Base-by-base conservation (phyloP, 805 yeast genomes). In the Lipomyces sp. region DNA sequence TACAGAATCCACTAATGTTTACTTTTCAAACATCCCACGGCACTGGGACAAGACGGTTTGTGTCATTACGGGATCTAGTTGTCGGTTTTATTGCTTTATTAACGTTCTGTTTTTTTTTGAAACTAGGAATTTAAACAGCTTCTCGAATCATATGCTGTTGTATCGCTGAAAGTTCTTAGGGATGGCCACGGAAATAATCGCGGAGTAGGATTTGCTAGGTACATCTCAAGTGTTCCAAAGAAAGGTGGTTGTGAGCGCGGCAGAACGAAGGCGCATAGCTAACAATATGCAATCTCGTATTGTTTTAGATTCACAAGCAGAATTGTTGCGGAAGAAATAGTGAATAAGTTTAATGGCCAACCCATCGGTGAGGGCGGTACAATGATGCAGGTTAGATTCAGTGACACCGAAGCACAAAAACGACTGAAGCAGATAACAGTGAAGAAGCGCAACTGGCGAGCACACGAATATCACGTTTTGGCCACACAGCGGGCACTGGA, bases 131-230 rank as follows among this genome's bases (percentile, higher is more conserved):
- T 58, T 21, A 45, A 43, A 39, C 51, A 57, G 41, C 44, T 58
- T 24, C 35, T 58, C 8, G 54, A 42, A 22, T 34, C 40, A 13
- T 53, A 49, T 32, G 38, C 51, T 10, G 57, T 59, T 10, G 40
- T 58, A 7, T 59, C 62, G 16, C 29, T 52, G 10, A 49, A 60
- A 34, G 59, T 59, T 10, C 53, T 59, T 13, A 43, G 61, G 22
- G 61, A 58, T 34, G 46, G 49, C 7, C 45, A 47, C 24, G 59
- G 58, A n/a, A 53, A 55, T 28, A 55, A 54, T 29, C 47, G 62
- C 26, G 62, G 62, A 5, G 62, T 59, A 22, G 62, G 62, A 19
- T 59, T 59, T 45, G 62, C 62, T 26, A 50, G 60, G 58, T 53
- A 55, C 34, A 18, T 26, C 21, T 8, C 18, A 6, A 4, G 6